phyloP scores from a whole-genome alignment of 495 filamentous ascomycete species.

The Apiosordaria backusii region DNA sequence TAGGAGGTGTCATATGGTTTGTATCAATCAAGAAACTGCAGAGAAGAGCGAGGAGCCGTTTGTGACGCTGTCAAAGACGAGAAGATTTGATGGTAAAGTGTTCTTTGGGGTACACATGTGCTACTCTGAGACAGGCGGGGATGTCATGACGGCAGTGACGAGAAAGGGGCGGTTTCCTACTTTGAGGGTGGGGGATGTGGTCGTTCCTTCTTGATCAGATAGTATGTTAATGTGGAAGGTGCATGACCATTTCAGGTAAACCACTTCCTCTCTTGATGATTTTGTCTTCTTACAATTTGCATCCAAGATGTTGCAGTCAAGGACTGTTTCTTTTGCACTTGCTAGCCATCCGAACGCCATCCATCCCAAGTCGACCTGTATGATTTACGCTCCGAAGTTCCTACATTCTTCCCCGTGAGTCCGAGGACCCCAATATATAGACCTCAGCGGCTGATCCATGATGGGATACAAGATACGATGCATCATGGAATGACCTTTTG shows the following conservation, averaged over 20 bases:
- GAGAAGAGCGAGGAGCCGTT: conserved; percentile 80
- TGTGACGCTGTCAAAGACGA: conserved; percentile 79
- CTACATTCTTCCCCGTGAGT: no score
- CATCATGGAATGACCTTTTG: no score
- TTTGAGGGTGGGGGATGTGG: conserved; percentile 54
- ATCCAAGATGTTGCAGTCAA: no score
- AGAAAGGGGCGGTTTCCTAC: conserved; percentile 45
- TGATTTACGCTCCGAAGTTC: no score
- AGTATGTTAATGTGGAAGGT: not conserved
- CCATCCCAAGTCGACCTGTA: no score
- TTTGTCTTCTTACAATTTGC: no score
- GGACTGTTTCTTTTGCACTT: no score
- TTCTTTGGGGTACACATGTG: conserved; percentile 81
- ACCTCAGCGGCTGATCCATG: no score
- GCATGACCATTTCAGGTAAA: not conserved
- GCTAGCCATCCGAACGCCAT: no score
- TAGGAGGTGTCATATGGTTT: conserved; percentile 91
- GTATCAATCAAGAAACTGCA: conserved; percentile 80
- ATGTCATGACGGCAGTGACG: conserved; percentile 18
- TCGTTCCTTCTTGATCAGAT: not conserved
- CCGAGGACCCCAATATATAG: no score
- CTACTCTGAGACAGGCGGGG: conserved; percentile 40
- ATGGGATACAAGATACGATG: no score
- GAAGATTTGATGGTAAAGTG: conserved; percentile 75
- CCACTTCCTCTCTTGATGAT: no score